These are phyloP conservation scores for Blastomyces silverae DNA, from an alignment of 2,329 filamentous ascomycete genomes.

Conservation along the genomic window DNA sequence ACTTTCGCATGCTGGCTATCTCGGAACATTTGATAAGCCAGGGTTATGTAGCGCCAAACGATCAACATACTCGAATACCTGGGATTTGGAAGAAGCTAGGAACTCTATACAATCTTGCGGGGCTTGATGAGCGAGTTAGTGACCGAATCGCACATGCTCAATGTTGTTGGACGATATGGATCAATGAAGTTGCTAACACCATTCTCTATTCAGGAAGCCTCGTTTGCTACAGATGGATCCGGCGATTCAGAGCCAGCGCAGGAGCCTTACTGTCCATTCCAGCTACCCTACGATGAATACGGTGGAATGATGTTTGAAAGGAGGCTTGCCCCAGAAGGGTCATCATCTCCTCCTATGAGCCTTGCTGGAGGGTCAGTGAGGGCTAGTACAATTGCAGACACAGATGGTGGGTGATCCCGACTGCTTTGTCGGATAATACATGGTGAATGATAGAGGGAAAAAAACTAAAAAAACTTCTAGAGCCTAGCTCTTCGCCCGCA, in stretches of 20 bases:
- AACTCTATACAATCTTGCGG: constrained; percentile 75
- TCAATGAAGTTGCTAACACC: background rate
- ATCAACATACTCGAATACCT: constrained; percentile 75
- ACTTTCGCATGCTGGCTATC: constrained; percentile 86
- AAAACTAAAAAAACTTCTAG: constrained; percentile 23
- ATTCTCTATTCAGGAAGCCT: constrained; percentile 43
- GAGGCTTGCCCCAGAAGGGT: constrained; percentile 39
- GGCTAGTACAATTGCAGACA: constrained; percentile 43
- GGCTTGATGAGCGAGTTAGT: constrained; percentile 78
- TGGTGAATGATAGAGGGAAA: background rate
- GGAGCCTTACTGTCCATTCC: constrained; percentile 60
- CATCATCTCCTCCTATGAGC: constrained; percentile 38
- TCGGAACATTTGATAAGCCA: constrained; percentile 72
- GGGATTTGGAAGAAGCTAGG: constrained; percentile 86
- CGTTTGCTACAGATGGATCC: constrained; percentile 50
- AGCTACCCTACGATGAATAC: constrained; percentile 50
- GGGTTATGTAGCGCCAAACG: constrained; percentile 60
- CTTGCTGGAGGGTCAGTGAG: constrained; percentile 34
- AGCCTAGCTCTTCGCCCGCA: constrained; percentile 40
- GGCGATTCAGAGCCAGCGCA: constrained; percentile 47
- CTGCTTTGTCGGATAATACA: constrained; percentile 6
- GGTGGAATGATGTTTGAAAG: constrained; percentile 45
- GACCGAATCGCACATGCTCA: constrained; percentile 30
- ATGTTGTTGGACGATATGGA: background rate
- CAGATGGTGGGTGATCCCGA: constrained; percentile 37